These are phyloP conservation scores for Thermochaetoides dissita DNA, from an alignment of 2,329 filamentous ascomycete genomes.

Conservation along the genomic window DNA sequence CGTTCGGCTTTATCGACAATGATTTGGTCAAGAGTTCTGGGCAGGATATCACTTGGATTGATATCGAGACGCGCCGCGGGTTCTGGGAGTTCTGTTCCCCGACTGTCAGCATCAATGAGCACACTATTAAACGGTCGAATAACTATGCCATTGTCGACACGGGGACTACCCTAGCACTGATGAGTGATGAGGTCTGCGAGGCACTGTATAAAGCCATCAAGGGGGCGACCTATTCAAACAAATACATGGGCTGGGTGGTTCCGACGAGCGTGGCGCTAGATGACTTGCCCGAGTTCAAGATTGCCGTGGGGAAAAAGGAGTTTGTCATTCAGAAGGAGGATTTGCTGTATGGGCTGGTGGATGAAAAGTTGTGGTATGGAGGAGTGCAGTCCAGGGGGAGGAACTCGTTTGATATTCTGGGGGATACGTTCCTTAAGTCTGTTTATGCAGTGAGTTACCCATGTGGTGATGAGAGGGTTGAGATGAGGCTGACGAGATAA, in stretches of 20 bases:
- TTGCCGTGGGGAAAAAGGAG: slow-evolving; percentile 48
- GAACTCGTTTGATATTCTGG: slow-evolving; percentile 48
- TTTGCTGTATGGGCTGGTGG: slow-evolving; percentile 42
- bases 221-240: slow-evolving; percentile 40
- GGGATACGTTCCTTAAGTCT: slow-evolving; percentile 49
- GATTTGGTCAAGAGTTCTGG: slow-evolving; percentile 40
- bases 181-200: slow-evolving; percentile 46
- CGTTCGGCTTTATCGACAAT: slow-evolving; percentile 58
- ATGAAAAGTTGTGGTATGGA: slow-evolving; percentile 44
- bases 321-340: slow-evolving; percentile 51
- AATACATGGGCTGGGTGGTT: slow-evolving; percentile 50
- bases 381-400: slow-evolving; percentile 50
- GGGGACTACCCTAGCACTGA: slow-evolving; percentile 53
- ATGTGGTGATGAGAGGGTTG: too few relatives aligned
- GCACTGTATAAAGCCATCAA: slow-evolving; percentile 51
- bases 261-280: slow-evolving; percentile 37
- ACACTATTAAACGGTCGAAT: slow-evolving; percentile 31
- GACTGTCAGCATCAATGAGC: slow-evolving; percentile 42
- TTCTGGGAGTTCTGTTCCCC: slow-evolving; percentile 55
- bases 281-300: slow-evolving; percentile 44
- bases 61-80: slow-evolving; percentile 48
- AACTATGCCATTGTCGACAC: slow-evolving; percentile 61
- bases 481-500: too few relatives aligned
- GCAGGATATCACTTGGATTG: slow-evolving; percentile 43
- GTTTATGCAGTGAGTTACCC: slow-evolving; percentile 42